phyloP scores from a whole-genome alignment of 2,329 filamentous ascomycete species.

The Incumbomyces lentus region DNA sequence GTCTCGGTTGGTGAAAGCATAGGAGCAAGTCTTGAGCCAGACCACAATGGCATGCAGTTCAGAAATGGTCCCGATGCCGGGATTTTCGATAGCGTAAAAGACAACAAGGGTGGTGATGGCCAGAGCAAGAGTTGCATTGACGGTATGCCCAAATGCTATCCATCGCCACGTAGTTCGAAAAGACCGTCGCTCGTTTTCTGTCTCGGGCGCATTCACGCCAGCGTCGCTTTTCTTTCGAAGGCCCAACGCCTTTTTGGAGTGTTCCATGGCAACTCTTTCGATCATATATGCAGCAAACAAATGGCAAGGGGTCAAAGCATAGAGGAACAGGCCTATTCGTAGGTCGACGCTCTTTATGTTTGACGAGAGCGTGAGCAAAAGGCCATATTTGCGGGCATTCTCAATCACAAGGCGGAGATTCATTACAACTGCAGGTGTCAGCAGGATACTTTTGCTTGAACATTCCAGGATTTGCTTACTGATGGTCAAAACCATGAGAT shows the following conservation, averaged over 20 bases:
- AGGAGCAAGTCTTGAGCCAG: slow-evolving; percentile 91
- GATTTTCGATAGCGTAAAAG: slow-evolving; percentile 86
- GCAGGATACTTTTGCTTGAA: not conserved
- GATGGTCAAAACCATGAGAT: slow-evolving; percentile 88
- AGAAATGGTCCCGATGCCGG: slow-evolving; percentile 80
- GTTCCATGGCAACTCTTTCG: slow-evolving; percentile 69
- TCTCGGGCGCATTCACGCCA: slow-evolving; percentile 44
- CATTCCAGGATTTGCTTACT: slow-evolving; percentile 41
- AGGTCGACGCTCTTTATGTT: slow-evolving; percentile 74
- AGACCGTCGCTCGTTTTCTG: slow-evolving; percentile 47
- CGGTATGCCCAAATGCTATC: slow-evolving; percentile 67
- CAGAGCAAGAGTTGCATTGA: slow-evolving; percentile 76
- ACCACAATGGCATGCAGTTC: slow-evolving; percentile 90
- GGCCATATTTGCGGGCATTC: slow-evolving; percentile 72
- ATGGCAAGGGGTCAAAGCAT: slow-evolving; percentile 80
- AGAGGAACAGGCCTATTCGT: slow-evolving; percentile 64
- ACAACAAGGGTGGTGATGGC: slow-evolving; percentile 73
- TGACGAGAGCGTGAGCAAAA: slow-evolving; percentile 82
- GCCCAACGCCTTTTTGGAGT: slow-evolving; percentile 60
- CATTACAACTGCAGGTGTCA: slow-evolving; percentile 58
- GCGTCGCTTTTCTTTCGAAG: slow-evolving; percentile 42
- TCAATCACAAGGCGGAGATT: slow-evolving; percentile 92
- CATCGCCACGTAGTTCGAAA: slow-evolving; percentile 70
- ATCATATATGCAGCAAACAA: slow-evolving; percentile 84
- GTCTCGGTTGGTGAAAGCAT: slow-evolving; percentile 93